Evolutionary conservation across 2,329 filamentous ascomycete species (phyloP), one percentile per base, ranked within the genome.

Genomic region (Alternaria atra): DNA sequence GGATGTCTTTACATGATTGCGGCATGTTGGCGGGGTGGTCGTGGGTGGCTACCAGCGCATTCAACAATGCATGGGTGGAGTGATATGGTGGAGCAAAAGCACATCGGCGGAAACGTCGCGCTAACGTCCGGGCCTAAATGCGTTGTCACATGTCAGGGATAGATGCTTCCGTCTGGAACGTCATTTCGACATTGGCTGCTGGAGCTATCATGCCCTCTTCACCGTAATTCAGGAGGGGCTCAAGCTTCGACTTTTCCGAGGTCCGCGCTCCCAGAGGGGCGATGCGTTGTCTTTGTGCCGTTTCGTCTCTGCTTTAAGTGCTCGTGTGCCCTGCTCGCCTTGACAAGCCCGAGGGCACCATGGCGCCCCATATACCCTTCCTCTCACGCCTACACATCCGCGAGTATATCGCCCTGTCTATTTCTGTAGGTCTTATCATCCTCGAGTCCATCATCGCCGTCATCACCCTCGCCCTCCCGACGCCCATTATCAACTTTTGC

Each of bases 1-100:
- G 89, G 78, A 99, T 92, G 81, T 98, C 94, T 88, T 94, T 92
- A 84, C 95, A 99, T 65, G 94, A 97, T 80, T 91, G 93, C 60
- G 94, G 94, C 95, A 98, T 97, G 23, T 29, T 70, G 64, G 55
- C 52, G 44, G 50, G 5, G 50, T 20, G 32, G 34, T 55, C 35
- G 23, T 20, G 53, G 20, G 37, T 57, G 34, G 54, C 42, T 53
- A 32, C 42, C 48, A 25, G 35, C 27, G 39, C 51, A 52, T 7
- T 40, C 37, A 55, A 48, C 51, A 53, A 53, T 23, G 51, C 51
- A 53, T 37, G 46, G 25, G 44, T 58, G 55, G 50, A 59, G 43
- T 20, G 56, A 59, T 12, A 42, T 12, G 43, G 64, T 52, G 64
- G 55, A 52, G 61, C 39, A 55, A 54, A 56, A 55, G 47, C 12